phyloP scores from a whole-genome alignment of 257 asterid genomes.

The Solanum ossicruentum region DNA sequence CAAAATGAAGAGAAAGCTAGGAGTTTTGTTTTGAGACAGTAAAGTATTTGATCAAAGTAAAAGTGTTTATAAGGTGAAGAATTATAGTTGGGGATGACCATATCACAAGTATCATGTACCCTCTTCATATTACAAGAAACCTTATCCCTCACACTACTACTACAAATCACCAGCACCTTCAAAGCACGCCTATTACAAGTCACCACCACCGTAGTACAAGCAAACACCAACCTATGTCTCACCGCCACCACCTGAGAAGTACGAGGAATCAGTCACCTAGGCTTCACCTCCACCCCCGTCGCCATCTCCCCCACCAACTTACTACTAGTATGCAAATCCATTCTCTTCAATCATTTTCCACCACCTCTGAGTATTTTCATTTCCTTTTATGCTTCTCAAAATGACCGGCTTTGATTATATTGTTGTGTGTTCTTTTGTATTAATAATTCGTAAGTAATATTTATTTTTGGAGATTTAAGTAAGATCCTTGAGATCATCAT shows the following conservation, averaged over 20 bases:
- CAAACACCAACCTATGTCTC: neutral
- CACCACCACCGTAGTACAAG: neutral
- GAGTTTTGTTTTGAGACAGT: neutral
- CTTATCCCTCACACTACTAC: neutral
- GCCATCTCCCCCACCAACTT: neutral
- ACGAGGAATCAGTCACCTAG: neutral
- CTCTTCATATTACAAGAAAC: neutral
- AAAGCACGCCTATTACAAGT: neutral
- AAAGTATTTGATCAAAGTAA: neutral
- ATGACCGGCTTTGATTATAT: neutral
- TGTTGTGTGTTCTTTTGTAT: neutral
- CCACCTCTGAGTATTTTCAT: neutral
- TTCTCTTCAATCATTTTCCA: neutral
- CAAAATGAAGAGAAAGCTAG: neutral
- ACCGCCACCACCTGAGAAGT: neutral
- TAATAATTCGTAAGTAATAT: neutral
- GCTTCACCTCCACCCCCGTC: neutral
- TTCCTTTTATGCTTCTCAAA: neutral
- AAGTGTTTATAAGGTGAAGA: neutral
- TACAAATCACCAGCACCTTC: neutral
- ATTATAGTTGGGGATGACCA: too few species aligned
- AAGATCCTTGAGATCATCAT: neutral
- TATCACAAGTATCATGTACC: neutral
- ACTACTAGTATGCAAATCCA: neutral
- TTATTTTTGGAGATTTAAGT: neutral